phyloP scores from a whole-genome alignment of 2,329 filamentous ascomycete genomes.

The Zymoseptoria ardabiliae region DNA sequence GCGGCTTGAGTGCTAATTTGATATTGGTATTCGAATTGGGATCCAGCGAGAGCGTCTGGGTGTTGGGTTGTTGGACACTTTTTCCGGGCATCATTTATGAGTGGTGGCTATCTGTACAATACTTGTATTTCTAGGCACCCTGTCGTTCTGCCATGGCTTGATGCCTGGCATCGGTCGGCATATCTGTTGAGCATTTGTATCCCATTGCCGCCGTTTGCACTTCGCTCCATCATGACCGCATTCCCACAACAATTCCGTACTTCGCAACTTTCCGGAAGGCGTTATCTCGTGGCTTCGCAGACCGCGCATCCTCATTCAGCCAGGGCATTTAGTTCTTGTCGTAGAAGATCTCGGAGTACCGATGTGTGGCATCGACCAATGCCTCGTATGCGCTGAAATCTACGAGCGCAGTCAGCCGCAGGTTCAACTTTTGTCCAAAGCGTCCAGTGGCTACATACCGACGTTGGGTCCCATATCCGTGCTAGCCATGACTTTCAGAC shows the following conservation, averaged over 20 bases:
- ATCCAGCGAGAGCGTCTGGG: background rate
- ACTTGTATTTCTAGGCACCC: background rate
- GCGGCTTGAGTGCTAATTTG: conserved; percentile 1
- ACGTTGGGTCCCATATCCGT: conserved; percentile 61
- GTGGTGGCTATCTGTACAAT: background rate
- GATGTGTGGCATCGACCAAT: conserved; percentile 80
- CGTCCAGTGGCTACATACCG: too few species aligned
- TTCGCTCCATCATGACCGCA: too few species aligned
- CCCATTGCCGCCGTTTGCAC: too few species aligned
- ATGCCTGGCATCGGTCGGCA: background rate
- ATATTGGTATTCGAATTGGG: background rate
- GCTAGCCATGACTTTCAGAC: conserved; percentile 61
- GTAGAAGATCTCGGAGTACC: conserved; percentile 74
- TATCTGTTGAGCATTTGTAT: background rate
- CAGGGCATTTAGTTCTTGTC: conserved; percentile 33
- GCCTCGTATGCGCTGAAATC: conserved; percentile 70
- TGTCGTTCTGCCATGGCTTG: background rate
- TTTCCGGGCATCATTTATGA: background rate
- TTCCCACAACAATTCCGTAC: too few species aligned
- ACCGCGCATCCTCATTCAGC: too few species aligned
- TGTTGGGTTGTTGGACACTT: background rate
- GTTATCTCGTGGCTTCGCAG: too few species aligned
- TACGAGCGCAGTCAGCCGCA: conserved; percentile 30
- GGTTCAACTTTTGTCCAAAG: too few species aligned
- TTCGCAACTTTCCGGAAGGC: too few species aligned